Evolutionary conservation across 2,329 filamentous ascomycete species (phyloP).

Genomic region (Volutella citrinella): DNA sequence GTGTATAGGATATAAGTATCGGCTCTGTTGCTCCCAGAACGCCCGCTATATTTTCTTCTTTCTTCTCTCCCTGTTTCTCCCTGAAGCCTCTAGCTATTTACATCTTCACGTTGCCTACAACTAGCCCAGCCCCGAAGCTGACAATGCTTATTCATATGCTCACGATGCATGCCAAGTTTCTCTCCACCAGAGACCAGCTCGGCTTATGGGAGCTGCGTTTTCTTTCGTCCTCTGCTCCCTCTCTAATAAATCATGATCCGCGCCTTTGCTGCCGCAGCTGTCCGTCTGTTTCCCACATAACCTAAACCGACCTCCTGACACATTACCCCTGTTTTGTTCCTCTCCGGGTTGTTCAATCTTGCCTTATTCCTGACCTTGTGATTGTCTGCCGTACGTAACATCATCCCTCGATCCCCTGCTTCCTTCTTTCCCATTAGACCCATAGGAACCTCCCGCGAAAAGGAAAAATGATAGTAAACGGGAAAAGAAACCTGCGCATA

Average conservation of each 20-base stretch:
- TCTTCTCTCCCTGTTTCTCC: too few relatives aligned
- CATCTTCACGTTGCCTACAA: too few relatives aligned
- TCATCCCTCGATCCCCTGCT: constrained; percentile 9
- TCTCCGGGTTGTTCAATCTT: constrained; percentile 16
- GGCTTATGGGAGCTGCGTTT: constrained; percentile 21
- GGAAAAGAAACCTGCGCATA: constrained; percentile 11
- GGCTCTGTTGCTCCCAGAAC: too few relatives aligned
- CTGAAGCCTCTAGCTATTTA: too few relatives aligned
- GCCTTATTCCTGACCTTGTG: constrained; percentile 20
- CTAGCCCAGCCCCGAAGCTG: too few relatives aligned
- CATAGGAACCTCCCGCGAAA: constrained; percentile 2
- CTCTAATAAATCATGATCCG: constrained; percentile 21
- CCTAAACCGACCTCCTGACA: constrained; percentile 13
- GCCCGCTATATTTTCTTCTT: too few relatives aligned
- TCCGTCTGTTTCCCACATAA: constrained; percentile 11
- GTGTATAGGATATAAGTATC: too few relatives aligned
- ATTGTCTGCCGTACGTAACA: constrained; percentile 19
- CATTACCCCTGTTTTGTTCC: constrained; percentile 14
- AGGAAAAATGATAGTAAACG: constrained; percentile 6
- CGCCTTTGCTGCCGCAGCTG: constrained; percentile 14
- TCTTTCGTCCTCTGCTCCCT: constrained; percentile 15
- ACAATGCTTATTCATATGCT: too few relatives aligned
- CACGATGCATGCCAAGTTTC: too few relatives aligned
- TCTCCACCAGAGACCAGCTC: constrained; percentile 16
- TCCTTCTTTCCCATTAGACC: constrained; percentile 9